Base-by-base conservation (phyloP, 164 flowering plant genomes). In the Piper betle region DNA sequence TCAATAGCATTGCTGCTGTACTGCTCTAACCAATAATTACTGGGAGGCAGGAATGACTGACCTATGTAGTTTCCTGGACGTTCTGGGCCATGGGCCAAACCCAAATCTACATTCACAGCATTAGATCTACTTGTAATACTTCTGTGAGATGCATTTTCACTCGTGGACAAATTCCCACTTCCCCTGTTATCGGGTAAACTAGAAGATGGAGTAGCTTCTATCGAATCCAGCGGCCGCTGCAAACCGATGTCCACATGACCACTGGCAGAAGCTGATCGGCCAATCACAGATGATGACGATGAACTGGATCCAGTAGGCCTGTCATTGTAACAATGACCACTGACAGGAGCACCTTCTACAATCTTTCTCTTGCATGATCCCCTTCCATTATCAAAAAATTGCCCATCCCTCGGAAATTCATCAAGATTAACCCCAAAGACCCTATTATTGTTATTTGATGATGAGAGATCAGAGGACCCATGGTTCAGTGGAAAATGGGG, bases 301-400 rank as follows among this genome's bases (percentile, higher is more conserved):
- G 77, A 79, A 68, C 84, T 84, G 39, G 87, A 71, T 66, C 83
- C 78, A 39, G 82, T 73, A n/a, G 79, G 68, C 19, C 74, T 77
- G 73, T 70, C 68, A 56, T 64, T 68, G 66, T 69, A 60, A 15
- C 73, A 83, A 62, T 58, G 57, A 70, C 69, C 69, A 54, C 73
- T 75, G 7, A 72, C 77, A 9, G 74, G 75, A 55, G 71, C 33
- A 15, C 78, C 84, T 69, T 85, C 92, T 46, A 79, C 74, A 64
- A 69, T 79, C 66, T 89, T 87, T 71, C 88, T 80, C 78, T 89
- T 92, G 74, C 72, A 75, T 58, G 83, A 72, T 39, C 74, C 82
- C 73, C 86, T 66, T 16, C 59, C 64, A 69, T 68, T 74, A 71
- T 85, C 90, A 65, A 80, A 67, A 58, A 79, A 71, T 60, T 75